Percentiles rank a stretch among this genome's conserved stretches.
Evolutionary conservation across 208 protist genomes (phyloP).

Genomic region (Leishmania mexicana): DNA sequence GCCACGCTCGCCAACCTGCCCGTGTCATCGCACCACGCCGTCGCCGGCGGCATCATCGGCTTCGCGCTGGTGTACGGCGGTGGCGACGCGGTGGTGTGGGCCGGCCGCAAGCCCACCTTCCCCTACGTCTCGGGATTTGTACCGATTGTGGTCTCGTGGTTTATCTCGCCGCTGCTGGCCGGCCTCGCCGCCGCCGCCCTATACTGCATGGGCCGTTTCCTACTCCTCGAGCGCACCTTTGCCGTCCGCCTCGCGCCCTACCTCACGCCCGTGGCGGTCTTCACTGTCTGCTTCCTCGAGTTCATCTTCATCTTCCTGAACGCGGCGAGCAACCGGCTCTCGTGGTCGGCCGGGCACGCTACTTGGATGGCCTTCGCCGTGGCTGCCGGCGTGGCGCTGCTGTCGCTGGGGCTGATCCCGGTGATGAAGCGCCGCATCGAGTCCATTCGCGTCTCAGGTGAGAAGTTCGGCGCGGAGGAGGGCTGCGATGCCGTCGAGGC

Average conservation of each 20-base stretch:
- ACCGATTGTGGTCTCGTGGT: conserved; percentile 67
- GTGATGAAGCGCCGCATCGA: conserved; percentile 39
- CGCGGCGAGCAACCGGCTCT: conserved; percentile 46
- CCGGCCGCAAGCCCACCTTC: conserved; percentile 41
- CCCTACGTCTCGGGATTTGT: conserved; percentile 58
- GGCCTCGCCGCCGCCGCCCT: conserved; percentile 42
- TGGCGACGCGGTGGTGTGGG: conserved; percentile 49
- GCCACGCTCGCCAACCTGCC: conserved; percentile 51
- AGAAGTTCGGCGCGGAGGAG: conserved; percentile 32
- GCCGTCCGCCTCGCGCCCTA: conserved; percentile 41
- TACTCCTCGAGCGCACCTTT: conserved; percentile 46
- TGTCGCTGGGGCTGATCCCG: conserved; percentile 50
- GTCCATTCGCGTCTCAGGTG: conserved; percentile 15
- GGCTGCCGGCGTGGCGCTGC: conserved; percentile 32
- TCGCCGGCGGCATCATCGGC: conserved; percentile 71
- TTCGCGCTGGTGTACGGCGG: conserved; percentile 75
- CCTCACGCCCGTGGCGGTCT: conserved; percentile 49
- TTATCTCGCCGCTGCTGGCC: conserved; percentile 58
- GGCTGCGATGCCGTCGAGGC: conserved; percentile 35
- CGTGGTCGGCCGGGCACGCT: conserved; percentile 35
- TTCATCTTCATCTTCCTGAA: conserved; percentile 70
- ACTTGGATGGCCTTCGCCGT: conserved; percentile 60
- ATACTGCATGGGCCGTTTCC: conserved; percentile 38
- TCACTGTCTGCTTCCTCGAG: conserved; percentile 60
- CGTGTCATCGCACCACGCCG: conserved; percentile 66